Evolutionary conservation across 2,329 filamentous ascomycete genomes (phyloP), one percentile per base, ranked within the genome.

Genomic region (Hymenoscyphus fructigenus): DNA sequence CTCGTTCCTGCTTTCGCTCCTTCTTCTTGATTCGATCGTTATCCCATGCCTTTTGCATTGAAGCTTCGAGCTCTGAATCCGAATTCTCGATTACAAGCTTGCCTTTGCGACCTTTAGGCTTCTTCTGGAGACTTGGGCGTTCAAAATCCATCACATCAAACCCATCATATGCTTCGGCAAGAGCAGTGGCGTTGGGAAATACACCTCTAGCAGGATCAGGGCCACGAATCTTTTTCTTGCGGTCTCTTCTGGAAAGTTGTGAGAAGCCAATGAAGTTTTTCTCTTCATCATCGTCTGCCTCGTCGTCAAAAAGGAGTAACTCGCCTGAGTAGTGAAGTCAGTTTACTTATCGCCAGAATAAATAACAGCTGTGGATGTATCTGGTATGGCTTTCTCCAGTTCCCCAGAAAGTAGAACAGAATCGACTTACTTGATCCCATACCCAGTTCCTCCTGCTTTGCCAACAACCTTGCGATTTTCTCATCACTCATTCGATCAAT

Each of bases 71-170:
- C 61, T 93, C 91, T 0, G 85, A 86, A 70, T 93, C 91, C 0
- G 84, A 85, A 9, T 90, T 76, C 23, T 85, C 80, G 15, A 82
- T 77, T 4, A 81, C 79, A 57, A 83, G 76, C 61, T 83, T 80
- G 57, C 80, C 82, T 67, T 85, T 84, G 15, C 83, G 81, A 55
- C 86, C 87, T 75, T 91, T 92, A 69, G 84, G 80, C 72, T 86
- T 89, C 67, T 83, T 86, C 56, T 77, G 84, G 5, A 93, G 76
- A 61, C 87, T 92, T 1, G 88, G 87, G 29, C 88, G 83, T 17
- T 91, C 85, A 78, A 91, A 92, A 72, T 96, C 91, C 89, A 95
- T 94, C 56, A 96, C 81, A 73, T 97, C 92, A 68, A 97, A 89
- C 9, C 87, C 90, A 66, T 89, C 87, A 66, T 76, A 77, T 38